These are phyloP conservation scores for Chlorella ohadii DNA, from an alignment of 139 green algal species.

Conservation along the genomic window DNA sequence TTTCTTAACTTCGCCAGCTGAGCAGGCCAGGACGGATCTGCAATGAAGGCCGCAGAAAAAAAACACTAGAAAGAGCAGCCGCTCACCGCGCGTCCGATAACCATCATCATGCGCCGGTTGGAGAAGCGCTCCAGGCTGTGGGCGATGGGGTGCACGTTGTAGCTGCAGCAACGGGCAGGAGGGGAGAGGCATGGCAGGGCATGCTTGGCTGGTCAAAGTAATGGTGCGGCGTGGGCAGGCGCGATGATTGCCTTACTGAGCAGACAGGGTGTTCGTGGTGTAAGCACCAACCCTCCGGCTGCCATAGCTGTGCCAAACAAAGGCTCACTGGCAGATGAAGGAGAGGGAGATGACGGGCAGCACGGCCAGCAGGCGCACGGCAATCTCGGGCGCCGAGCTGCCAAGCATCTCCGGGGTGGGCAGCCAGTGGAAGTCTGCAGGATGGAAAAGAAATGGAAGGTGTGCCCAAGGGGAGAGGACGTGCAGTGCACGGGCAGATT, in stretches of 20 bases:
- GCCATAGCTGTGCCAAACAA: too few species aligned
- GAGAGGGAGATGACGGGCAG: slow-evolving; percentile 49
- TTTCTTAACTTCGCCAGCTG: too few species aligned
- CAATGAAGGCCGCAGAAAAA: too few species aligned
- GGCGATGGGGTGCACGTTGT: slow-evolving; percentile 51
- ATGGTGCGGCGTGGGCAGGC: too few species aligned
- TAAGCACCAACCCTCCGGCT: too few species aligned
- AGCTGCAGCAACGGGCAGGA: slow-evolving; percentile 8
- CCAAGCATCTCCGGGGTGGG: slow-evolving; percentile 39
- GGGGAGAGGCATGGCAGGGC: not conserved
- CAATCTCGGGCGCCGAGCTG: not conserved
- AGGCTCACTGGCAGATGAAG: slow-evolving; percentile 50
- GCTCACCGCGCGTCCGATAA: slow-evolving; percentile 37
- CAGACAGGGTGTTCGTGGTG: too few species aligned
- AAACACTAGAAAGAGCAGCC: too few species aligned
- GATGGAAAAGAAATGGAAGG: not conserved
- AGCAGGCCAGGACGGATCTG: too few species aligned
- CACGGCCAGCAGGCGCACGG: slow-evolving; percentile 42
- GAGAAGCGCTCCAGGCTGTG: slow-evolving; percentile 41
- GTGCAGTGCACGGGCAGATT: too few species aligned
- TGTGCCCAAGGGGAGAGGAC: too few species aligned
- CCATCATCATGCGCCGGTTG: slow-evolving; percentile 49
- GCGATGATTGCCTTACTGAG: too few species aligned
- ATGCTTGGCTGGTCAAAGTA: too few species aligned
- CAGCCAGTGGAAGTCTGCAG: slow-evolving; percentile 42